phyloP scores from a whole-genome alignment of 2,329 filamentous ascomycete genomes.

The Trichoderma semiorbis region DNA sequence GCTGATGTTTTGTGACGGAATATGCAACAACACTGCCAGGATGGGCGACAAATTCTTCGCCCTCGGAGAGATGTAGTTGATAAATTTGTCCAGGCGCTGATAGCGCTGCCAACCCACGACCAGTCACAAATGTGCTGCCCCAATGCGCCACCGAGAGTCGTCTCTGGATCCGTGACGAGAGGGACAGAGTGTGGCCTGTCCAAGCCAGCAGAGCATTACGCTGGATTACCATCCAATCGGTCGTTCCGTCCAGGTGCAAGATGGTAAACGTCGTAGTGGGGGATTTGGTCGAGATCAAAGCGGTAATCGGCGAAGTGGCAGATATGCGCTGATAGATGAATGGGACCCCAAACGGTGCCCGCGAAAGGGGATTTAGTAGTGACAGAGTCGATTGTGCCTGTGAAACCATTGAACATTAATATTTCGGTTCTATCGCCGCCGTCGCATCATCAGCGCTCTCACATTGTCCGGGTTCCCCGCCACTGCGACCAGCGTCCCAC shows the following conservation, averaged over 20 bases:
- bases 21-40: constrained; percentile 92
- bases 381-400: constrained; percentile 87
- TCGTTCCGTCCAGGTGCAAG: constrained; percentile 84
- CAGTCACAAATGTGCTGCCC: constrained; percentile 86
- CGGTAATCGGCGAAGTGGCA: constrained; percentile 82
- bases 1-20: constrained; percentile 67
- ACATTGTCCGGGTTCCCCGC: constrained; percentile 91
- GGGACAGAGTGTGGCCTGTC: constrained; percentile 82
- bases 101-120: constrained; percentile 80
- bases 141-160: constrained; percentile 78
- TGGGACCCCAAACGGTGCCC: constrained; percentile 78
- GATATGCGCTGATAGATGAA: constrained; percentile 93
- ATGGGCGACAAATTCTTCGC: constrained; percentile 88
- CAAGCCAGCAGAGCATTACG: constrained; percentile 87
- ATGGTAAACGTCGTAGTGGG: constrained; percentile 82
- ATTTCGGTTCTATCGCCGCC: not conserved
- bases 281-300: constrained; percentile 83
- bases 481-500: constrained; percentile 85
- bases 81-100: constrained; percentile 87
- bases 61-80: constrained; percentile 72
- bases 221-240: constrained; percentile 93
- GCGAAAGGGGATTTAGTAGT: constrained; percentile 76
- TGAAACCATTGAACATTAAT: not conserved
- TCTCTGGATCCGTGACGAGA: constrained; percentile 72
- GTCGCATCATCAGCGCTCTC: not conserved